Percentiles rank a stretch among this genome's conserved stretches.
Evolutionary conservation across 176 grass and related monocot species (phyloP).

Genomic region (Triticum timopheevii): DNA sequence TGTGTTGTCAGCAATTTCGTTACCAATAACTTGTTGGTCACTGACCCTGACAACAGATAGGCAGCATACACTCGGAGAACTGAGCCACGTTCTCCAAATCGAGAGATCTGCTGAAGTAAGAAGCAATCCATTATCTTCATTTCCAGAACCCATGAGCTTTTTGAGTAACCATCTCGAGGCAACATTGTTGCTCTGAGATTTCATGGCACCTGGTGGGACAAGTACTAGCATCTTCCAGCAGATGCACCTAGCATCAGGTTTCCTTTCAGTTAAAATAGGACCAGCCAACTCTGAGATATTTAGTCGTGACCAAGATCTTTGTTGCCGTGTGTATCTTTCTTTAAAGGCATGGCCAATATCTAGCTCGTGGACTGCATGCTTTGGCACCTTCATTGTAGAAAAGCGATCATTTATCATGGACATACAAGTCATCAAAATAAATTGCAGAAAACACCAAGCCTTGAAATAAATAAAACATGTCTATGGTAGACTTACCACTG

Average conservation of each 20-base stretch:
- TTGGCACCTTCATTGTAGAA: constrained; percentile 54
- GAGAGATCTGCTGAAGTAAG: constrained; percentile 49
- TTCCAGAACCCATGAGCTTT: constrained; percentile 67
- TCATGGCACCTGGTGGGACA: constrained; percentile 39
- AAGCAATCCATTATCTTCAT: constrained; percentile 36
- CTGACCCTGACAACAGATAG: constrained; percentile 66
- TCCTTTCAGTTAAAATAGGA: constrained; percentile 74
- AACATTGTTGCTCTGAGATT: constrained; percentile 25
- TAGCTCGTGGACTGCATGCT: constrained; percentile 39
- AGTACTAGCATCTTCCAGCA: constrained; percentile 86
- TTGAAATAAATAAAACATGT: constrained; percentile 19
- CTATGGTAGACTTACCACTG: constrained; percentile 34
- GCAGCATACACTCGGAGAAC: constrained; percentile 43
- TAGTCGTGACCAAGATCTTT: constrained; percentile 65
- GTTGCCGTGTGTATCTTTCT: constrained; percentile 54
- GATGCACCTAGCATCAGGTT: constrained; percentile 68
- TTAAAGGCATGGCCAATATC: constrained; percentile 60
- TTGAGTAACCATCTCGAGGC: constrained; percentile 76
- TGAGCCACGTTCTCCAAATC: constrained; percentile 64
- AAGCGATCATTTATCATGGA: constrained; percentile 20
- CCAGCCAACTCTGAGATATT: constrained; percentile 68
- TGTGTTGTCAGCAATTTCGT: constrained; percentile 39
- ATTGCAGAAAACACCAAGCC: constrained; percentile 18
- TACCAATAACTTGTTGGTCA: constrained; percentile 48
- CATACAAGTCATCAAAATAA: neutral